These are phyloP conservation scores for Hordeum marinum DNA, from an alignment of 176 grass and related monocot genomes.

Conservation along the genomic window DNA sequence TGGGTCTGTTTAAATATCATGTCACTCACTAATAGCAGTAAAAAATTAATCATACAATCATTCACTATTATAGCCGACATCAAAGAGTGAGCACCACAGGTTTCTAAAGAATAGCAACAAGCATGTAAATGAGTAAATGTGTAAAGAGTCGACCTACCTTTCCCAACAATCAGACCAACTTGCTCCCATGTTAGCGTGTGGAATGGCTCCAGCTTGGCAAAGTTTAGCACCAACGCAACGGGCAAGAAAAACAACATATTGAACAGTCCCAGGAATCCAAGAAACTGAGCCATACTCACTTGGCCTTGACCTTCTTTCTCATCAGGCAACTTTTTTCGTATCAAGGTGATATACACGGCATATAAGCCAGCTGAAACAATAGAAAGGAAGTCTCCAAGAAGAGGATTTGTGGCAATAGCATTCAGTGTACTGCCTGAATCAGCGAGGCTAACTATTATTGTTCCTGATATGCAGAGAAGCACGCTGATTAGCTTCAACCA, in stretches of 20 bases:
- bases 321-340: constrained; percentile 86
- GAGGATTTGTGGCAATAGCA: constrained; percentile 75
- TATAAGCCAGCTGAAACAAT: constrained; percentile 87
- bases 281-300: constrained; percentile 95
- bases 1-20: neutral
- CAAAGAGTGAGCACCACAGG: neutral
- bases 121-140: neutral
- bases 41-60: neutral
- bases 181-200: constrained; percentile 87
- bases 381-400: constrained; percentile 77
- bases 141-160: constrained; percentile 52
- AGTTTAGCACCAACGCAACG: constrained; percentile 72
- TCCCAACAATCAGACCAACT: constrained; percentile 90
- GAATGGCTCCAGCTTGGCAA: constrained; percentile 81
- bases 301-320: constrained; percentile 91
- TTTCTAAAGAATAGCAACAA: neutral
- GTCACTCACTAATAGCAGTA: neutral
- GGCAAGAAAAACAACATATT: constrained; percentile 94
- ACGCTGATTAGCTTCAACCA: constrained; percentile 90
- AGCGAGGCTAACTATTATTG: constrained; percentile 85
- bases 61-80: neutral
- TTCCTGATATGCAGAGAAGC: constrained; percentile 94
- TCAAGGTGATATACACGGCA: constrained; percentile 88
- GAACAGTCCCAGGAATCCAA: constrained; percentile 85
- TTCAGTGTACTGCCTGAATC: constrained; percentile 60